Conservation (phyloP, 1,284 basidiomycete species). For the Moesziomyces parantarcticus region DNA sequence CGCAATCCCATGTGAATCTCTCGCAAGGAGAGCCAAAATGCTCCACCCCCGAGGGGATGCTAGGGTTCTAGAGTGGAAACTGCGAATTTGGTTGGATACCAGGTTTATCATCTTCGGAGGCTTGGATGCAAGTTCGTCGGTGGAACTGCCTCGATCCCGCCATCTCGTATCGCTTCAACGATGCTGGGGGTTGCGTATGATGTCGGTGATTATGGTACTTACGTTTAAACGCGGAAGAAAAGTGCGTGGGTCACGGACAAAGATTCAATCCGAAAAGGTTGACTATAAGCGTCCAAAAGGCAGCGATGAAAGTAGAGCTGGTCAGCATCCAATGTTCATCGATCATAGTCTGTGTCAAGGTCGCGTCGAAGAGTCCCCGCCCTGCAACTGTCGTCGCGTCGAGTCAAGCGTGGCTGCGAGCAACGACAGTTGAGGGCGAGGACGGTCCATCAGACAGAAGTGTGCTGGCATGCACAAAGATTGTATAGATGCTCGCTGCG, state of each 20-base stretch:
- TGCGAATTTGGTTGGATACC: conserved; percentile 69
- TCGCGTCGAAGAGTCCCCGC: not conserved
- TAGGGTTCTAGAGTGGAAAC: conserved; percentile 68
- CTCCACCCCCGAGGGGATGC: conserved; percentile 60
- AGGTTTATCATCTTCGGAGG: conserved; percentile 66
- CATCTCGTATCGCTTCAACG: not conserved
- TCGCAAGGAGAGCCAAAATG: conserved; percentile 65
- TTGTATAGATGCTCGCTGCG: conserved; percentile 58
- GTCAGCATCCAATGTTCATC: conserved; percentile 12
- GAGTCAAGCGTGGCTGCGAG: conserved; percentile 1
- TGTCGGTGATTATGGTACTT: conserved; percentile 6
- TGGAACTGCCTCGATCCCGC: not conserved
- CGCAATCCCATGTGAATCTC: conserved; percentile 59
- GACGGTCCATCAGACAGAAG: conserved; percentile 59
- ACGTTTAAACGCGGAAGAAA: conserved; percentile 13
- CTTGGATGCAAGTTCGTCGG: conserved; percentile 1
- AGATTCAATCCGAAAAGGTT: conserved; percentile 1
- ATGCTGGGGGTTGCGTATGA: not conserved
- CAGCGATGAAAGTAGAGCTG: not conserved
- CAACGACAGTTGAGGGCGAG: conserved; percentile 15
- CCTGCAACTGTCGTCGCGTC: not conserved
- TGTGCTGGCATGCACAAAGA: conserved; percentile 67
- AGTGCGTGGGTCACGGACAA: conserved; percentile 3
- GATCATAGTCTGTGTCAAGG: not conserved
- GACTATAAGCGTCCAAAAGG: conserved; percentile 13